Conservation (phyloP, 495 filamentous ascomycete genomes). For the Tetracladium setigerum region DNA sequence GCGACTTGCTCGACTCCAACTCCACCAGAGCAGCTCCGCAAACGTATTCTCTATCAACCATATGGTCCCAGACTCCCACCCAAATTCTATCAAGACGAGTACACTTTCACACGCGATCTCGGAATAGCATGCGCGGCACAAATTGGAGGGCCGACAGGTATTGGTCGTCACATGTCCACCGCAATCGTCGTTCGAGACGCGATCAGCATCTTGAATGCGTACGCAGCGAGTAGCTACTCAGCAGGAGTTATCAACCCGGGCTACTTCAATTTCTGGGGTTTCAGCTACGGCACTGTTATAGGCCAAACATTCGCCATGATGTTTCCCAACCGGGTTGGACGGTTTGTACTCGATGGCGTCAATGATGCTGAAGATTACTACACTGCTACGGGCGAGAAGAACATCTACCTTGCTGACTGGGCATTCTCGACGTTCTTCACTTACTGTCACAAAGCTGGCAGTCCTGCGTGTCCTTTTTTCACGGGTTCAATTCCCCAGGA, state of each 20-base stretch:
- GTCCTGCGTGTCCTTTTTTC: slow-evolving; percentile 27
- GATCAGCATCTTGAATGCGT: slow-evolving; percentile 37
- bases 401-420: neutral
- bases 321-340: slow-evolving; percentile 36
- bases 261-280: slow-evolving; percentile 52
- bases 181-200: slow-evolving; percentile 35
- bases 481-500: slow-evolving; percentile 4
- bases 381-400: neutral
- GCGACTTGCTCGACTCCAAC: slow-evolving; percentile 3
- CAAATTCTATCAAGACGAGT: neutral
- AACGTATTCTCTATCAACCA: too few relatives aligned
- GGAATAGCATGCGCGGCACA: slow-evolving; percentile 1
- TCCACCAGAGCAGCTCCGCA: too few relatives aligned
- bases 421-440: slow-evolving; percentile 35
- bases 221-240: slow-evolving; percentile 12
- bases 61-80: neutral
- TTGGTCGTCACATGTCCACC: slow-evolving; percentile 16
- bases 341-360: slow-evolving; percentile 40
- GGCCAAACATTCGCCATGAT: slow-evolving; percentile 46
- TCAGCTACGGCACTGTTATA: slow-evolving; percentile 62
- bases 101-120: neutral
- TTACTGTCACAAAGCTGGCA: slow-evolving; percentile 45
- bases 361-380: slow-evolving; percentile 34
- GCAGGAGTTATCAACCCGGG: neutral
- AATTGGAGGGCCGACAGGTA: slow-evolving; percentile 6